Conservation (phyloP, 2,329 filamentous ascomycete species). For the Colletotrichum acutatum region DNA sequence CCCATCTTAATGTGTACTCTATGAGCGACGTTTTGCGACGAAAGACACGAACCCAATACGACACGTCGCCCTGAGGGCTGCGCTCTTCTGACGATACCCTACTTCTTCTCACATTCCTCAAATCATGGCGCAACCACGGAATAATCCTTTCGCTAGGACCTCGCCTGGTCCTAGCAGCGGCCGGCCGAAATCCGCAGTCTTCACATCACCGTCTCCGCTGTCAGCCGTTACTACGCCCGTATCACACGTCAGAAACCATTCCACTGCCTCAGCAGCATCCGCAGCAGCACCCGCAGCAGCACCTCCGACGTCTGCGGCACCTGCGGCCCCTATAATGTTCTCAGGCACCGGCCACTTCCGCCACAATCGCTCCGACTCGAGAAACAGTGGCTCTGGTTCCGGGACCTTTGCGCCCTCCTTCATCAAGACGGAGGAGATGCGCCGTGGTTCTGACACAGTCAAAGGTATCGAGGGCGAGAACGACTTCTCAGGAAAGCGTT, state of each 20-base stretch:
- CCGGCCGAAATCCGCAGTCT: conserved; percentile 81
- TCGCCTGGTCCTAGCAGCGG: conserved; percentile 68
- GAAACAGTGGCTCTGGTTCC: conserved; percentile 73
- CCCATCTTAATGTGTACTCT: conserved; percentile 34
- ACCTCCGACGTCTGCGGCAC: conserved; percentile 47
- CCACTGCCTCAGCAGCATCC: conserved; percentile 64
- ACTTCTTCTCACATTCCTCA: conserved; percentile 49
- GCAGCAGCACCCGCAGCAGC: conserved; percentile 52
- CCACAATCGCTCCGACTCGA: conserved; percentile 68
- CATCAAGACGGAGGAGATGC: conserved; percentile 87
- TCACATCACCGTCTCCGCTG: conserved; percentile 68
- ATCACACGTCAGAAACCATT: conserved; percentile 76
- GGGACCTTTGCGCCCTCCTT: conserved; percentile 96
- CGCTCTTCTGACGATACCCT: conserved; percentile 51
- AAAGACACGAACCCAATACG: conserved; percentile 23
- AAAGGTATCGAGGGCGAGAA: conserved; percentile 94
- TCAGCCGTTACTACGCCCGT: conserved; percentile 52
- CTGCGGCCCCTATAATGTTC: conserved; percentile 52
- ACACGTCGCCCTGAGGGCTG: conserved; percentile 14
- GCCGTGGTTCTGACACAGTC: conserved; percentile 65
- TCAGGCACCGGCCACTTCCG: conserved; percentile 49
- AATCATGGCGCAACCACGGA: conserved; percentile 77
- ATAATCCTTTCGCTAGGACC: conserved; percentile 82
- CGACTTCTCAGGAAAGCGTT: conserved; percentile 98
- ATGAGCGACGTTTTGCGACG: conserved; percentile 35